phyloP scores from a whole-genome alignment of 495 filamentous ascomycete species.

The Beverwykella pulmonaria region DNA sequence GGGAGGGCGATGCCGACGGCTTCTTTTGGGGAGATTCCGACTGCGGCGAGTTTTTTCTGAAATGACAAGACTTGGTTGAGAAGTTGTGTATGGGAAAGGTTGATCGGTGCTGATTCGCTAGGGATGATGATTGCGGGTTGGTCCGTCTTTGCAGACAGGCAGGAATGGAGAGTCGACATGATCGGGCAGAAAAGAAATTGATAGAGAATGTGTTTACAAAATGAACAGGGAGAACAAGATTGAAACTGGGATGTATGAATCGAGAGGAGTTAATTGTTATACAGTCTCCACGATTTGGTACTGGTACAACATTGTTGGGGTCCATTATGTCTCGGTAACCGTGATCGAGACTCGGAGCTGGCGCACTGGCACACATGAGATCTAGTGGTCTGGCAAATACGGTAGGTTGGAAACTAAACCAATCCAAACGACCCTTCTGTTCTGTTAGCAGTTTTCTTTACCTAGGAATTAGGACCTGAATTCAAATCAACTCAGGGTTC shows the following conservation, averaged over 20 bases:
- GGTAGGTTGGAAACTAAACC: too few relatives aligned
- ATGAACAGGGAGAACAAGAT: slow-evolving; percentile 5
- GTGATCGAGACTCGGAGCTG: too few relatives aligned
- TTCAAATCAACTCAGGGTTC: too few relatives aligned
- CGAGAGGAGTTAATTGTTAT: background rate
- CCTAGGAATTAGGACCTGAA: too few relatives aligned
- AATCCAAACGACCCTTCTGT: too few relatives aligned
- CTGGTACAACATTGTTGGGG: too few relatives aligned
- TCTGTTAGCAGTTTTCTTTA: too few relatives aligned
- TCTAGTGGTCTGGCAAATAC: too few relatives aligned
- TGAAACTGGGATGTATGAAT: background rate
- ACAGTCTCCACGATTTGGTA: background rate
- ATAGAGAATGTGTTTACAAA: background rate
- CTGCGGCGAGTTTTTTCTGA: slow-evolving; percentile 33
- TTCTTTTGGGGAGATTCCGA: slow-evolving; percentile 32
- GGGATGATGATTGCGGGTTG: slow-evolving; percentile 33
- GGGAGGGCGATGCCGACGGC: slow-evolving; percentile 39
- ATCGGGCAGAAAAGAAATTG: background rate
- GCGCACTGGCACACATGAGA: too few relatives aligned
- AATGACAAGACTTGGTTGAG: slow-evolving; percentile 23
- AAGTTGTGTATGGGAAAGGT: slow-evolving; percentile 27
- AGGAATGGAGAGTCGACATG: slow-evolving; percentile 22
- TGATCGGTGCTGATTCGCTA: slow-evolving; percentile 20
- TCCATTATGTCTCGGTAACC: too few relatives aligned
- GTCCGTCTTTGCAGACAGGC: slow-evolving; percentile 26